Conservation (phyloP, 495 filamentous ascomycete species). For the Penicillium angulare region DNA sequence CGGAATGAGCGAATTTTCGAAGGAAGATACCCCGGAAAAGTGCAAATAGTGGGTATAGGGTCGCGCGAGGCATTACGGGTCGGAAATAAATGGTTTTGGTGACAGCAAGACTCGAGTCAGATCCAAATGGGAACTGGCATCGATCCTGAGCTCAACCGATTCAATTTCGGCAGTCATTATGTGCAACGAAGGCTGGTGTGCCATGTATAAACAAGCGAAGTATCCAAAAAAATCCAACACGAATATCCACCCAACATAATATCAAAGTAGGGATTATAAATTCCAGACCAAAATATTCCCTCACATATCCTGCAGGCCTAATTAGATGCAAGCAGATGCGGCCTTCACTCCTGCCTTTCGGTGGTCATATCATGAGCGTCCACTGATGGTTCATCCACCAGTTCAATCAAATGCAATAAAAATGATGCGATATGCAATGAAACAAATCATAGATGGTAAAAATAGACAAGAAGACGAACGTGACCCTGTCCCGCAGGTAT, state of each 20-base stretch:
- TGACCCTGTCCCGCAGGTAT: constrained; percentile 14
- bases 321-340: background rate
- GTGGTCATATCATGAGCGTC: background rate
- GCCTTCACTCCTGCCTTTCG: background rate
- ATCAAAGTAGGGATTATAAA: too few relatives aligned
- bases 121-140: constrained; percentile 1
- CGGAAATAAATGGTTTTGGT: background rate
- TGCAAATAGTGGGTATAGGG: too few relatives aligned
- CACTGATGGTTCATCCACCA: background rate
- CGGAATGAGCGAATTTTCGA: too few relatives aligned
- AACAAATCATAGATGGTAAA: background rate
- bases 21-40: too few relatives aligned
- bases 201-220: background rate
- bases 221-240: constrained; percentile 4
- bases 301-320: background rate
- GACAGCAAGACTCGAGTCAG: background rate
- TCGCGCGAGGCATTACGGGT: background rate
- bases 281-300: background rate
- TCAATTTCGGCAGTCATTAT: constrained; percentile 9
- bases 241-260: background rate
- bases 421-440: background rate
- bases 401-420: background rate
- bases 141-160: constrained; percentile 8
- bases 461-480: background rate
- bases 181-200: constrained; percentile 12